Base-by-base conservation (phyloP, 2,329 filamentous ascomycete genomes). In the Aspergillus ochraceoroseus region DNA sequence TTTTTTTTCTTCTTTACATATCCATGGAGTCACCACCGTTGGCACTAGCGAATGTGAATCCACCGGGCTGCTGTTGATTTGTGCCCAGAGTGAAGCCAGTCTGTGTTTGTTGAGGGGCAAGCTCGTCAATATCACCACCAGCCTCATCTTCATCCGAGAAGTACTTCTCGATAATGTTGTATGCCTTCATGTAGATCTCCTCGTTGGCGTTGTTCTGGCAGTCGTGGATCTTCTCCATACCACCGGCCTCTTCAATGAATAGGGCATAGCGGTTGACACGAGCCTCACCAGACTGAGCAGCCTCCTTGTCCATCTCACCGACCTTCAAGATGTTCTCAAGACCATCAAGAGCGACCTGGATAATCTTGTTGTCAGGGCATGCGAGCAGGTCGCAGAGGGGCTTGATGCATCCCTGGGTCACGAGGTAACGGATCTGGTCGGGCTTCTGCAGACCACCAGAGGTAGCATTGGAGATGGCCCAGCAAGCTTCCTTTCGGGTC, bases 171-270 rank as follows among this genome's bases (percentile, higher is more conserved):
- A 98, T 98, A 70, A 98, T 98, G 78, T 94, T 96, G 78, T 96
- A 98, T 0, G 92, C 92, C 81, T 98, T 98, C 90, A 98, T 96
- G 77, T 98, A 98, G 57, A 98, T 98, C 72, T 98, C 92, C 72
- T 98, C 92, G 71, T 98, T 98, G 74, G 90, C 90, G 61, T 98
- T 98, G 75, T 94, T 95, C 76, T 98, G 92, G 79, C 92, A 96
- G 58, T 96, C 90, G 72, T 98, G 92, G 56, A 98, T 96, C 83
- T 96, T 96, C 75, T 96, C 92, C 92, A 98, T 98, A 53, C 92
- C 92, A 61, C 88, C 87, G 55, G 89, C 94, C 70, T 98, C 92
- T 71, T 98, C 92, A 54, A 98, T 98, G 71, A 94, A 96, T 50
- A 98, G 79, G 32, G 92, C 92, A 61, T 94, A 98, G 52, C 87